These are phyloP conservation scores for Sporothrix curviconia DNA, from an alignment of 2,329 filamentous ascomycete genomes.

Conservation along the genomic window DNA sequence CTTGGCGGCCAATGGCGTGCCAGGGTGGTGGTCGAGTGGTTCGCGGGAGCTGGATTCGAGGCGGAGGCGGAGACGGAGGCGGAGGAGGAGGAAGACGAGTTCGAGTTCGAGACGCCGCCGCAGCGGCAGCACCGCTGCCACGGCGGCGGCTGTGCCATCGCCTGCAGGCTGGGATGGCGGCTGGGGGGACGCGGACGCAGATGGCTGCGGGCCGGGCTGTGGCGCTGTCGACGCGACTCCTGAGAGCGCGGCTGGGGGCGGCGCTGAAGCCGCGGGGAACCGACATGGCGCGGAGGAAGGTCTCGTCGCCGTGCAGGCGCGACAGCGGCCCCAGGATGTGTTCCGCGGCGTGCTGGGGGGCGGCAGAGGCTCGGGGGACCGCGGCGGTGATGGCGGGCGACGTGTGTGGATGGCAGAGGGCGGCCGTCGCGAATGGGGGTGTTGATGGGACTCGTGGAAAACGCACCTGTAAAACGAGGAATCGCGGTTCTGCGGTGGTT, in stretches of 20 bases:
- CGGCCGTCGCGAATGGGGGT: background rate
- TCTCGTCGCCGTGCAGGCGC: slow-evolving; percentile 32
- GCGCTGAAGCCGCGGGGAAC: slow-evolving; percentile 31
- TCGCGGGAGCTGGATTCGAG: background rate
- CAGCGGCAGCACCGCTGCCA: too few species aligned
- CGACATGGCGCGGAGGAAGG: slow-evolving; percentile 34
- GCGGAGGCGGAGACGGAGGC: slow-evolving; percentile 11
- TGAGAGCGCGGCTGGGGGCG: slow-evolving; percentile 14
- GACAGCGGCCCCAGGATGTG: slow-evolving; percentile 20
- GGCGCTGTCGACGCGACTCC: slow-evolving; percentile 12
- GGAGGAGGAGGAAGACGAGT: too few species aligned
- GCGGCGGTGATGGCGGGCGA: slow-evolving; percentile 6
- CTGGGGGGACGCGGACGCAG: background rate
- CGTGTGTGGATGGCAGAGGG: slow-evolving; percentile 11
- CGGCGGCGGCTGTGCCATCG: too few species aligned
- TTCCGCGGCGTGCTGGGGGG: background rate
- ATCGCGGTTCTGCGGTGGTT: slow-evolving; percentile 16
- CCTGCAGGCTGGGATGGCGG: too few species aligned
- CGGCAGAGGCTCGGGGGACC: background rate
- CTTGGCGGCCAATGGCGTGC: background rate
- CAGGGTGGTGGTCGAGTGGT: slow-evolving; percentile 1
- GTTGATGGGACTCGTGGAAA: slow-evolving; percentile 10
- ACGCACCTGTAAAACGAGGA: slow-evolving; percentile 15
- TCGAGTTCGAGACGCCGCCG: too few species aligned
- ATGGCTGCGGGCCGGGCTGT: background rate